Base-by-base conservation (phyloP, 192 early-diverging fungal species). In the Diversispora epigaea region DNA sequence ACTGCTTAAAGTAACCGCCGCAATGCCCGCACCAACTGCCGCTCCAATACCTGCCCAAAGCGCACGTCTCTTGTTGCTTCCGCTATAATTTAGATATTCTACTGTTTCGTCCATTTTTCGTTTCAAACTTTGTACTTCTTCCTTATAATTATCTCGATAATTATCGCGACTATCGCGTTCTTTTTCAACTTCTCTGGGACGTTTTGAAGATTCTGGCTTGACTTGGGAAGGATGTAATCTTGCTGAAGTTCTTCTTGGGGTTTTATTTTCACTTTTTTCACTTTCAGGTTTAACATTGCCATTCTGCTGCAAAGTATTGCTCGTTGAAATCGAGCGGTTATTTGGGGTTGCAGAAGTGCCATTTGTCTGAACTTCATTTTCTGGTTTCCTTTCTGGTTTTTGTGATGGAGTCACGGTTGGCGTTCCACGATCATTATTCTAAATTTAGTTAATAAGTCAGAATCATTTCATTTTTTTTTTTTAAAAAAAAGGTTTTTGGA, bases 121-220 rank as follows among this genome's bases (percentile, higher is more conserved):
- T 45, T 75, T 75, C 4, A 75, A 62, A 41, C 25, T 65, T 65
- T 49, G 64, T n/a, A 75, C 32, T 75, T 72, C 56, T 60, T 72
- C 70, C n/a, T 58, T 71, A n/a, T n/a, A 54, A 17, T 56, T 4
- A 60, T n/a, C n/a, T n/a, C n/a, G n/a, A n/a, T n/a, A n/a, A n/a
- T n/a, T n/a, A n/a, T n/a, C n/a, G n/a, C n/a, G n/a, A n/a, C n/a
- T n/a, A n/a, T 58, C 70, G 10, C 44, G 54, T 14, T 65, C 61
- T 5, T 12, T 61, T 32, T 75, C 63, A 45, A 54, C 32, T 52
- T 75, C 71, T 62, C 43, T 50, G 12, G 25, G 58, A 25, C 56
- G 45, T 75, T 41, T 65, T 19, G 57, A 22, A 12, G 39, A 17
- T 62, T 73, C 55, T 60, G 46, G 55, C 14, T 61, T 45, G 19